Base-by-base conservation (phyloP, 2,329 filamentous ascomycete genomes). In the Myriangium duriaei region DNA sequence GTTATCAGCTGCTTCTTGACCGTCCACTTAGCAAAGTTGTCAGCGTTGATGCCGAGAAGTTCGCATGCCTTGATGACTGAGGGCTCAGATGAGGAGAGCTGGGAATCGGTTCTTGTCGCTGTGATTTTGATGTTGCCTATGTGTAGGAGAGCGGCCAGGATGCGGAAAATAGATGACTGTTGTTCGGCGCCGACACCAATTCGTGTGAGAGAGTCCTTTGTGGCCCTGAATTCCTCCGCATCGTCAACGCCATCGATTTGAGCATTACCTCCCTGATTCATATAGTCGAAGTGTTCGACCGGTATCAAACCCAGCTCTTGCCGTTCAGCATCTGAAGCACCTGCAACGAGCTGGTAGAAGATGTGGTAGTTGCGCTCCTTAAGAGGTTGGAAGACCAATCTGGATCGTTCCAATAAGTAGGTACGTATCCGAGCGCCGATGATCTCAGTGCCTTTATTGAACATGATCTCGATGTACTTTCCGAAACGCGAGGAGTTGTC, bases 391-490 rank as follows among this genome's bases (percentile, higher is more conserved):
- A 96, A 98, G 12, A 96, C 91, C 52, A 98, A 69, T 64, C 91
- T 80, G 45, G 91, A 96, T 43, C 91, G 82, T 61, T 98, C 91
- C 31, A 98, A 69, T 48, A 98, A 69, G 56, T 98, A 98, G 40
- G 87, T 95, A 51, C 91, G 75, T 56, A 98, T 98, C 67, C 92
- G 92, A 40, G 91, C 91, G 49, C 91, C 91, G 55, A 96, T 95
- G 52, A 98, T 98, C 58, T 92, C 91, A 45, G 85, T 94, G 53
- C 80, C 75, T 46, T 84, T 76, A 64, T 96, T 87, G 61, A 98
- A 98, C 85, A 96, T 88, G 58, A 98, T 98, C 66, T 98, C 91
- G 52, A 98, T 96, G 61, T 98, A 98, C 70, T 98, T 98, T 60
- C 91, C 91, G 62, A 98, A 98, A 54, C 91, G 77, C 30, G 91